Conservation (phyloP, 495 filamentous ascomycete species). For the Penicillium subrubescens region DNA sequence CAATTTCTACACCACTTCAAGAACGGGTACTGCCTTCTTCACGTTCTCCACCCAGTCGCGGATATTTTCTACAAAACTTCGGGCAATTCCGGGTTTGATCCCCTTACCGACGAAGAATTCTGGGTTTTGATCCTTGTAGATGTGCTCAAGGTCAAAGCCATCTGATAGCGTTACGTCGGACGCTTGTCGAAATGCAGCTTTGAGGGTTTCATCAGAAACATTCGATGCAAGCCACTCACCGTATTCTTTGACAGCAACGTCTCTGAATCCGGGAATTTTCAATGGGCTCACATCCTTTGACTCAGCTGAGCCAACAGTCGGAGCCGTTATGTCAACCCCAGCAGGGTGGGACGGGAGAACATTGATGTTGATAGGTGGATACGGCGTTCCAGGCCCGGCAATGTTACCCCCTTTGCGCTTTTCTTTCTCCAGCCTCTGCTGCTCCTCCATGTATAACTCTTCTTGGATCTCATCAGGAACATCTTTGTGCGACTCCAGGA, state of each 20-base stretch:
- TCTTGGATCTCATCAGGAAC: background rate
- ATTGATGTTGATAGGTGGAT: too few species aligned
- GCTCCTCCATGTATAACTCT: conserved; percentile 2
- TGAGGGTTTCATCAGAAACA: conserved; percentile 17
- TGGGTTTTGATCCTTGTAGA: conserved; percentile 27
- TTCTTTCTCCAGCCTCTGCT: background rate
- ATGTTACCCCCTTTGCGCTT: background rate
- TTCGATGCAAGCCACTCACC: conserved; percentile 24
- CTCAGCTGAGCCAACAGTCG: too few species aligned
- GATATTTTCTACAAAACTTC: conserved; percentile 25
- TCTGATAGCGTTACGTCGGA: conserved; percentile 21
- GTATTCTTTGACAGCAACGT: conserved; percentile 27
- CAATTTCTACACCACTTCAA: conserved; percentile 20
- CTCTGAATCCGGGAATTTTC: conserved; percentile 14
- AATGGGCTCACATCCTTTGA: too few species aligned
- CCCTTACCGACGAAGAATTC: conserved; percentile 23
- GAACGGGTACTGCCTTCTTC: background rate
- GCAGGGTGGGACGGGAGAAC: too few species aligned
- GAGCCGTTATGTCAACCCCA: too few species aligned
- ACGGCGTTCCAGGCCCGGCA: too few species aligned
- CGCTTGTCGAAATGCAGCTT: conserved; percentile 22
- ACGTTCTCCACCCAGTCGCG: conserved; percentile 19
- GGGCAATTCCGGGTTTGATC: conserved; percentile 21
- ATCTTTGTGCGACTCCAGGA: background rate
- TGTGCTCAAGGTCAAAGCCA: conserved; percentile 31